Percentiles rank a stretch among this genome's conserved stretches.
Conservation (phyloP, 129 eudicot species). For the Gnaphalium uliginosum region DNA sequence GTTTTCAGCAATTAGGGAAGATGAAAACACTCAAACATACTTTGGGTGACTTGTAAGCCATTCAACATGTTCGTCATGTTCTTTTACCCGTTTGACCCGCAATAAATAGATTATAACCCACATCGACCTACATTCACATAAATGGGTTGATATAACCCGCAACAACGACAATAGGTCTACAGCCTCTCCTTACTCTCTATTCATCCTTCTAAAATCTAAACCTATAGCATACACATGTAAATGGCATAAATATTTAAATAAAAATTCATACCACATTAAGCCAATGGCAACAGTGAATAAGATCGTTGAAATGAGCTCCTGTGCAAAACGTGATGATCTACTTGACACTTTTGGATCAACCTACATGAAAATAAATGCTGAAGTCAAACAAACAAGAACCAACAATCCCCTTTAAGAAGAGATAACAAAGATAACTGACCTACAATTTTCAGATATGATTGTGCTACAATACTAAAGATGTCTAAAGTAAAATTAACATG, state of each 20-base stretch:
- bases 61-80: neutral
- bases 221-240: neutral
- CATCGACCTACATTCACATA: neutral
- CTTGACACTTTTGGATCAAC: slow-evolving; percentile 44
- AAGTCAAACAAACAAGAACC: slow-evolving; percentile 14
- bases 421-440: neutral
- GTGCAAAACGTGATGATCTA: slow-evolving; percentile 73
- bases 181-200: neutral
- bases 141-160: neutral
- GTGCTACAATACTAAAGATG: slow-evolving; percentile 9
- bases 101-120: neutral
- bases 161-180: neutral
- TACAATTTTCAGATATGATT: neutral
- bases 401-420: slow-evolving; percentile 6
- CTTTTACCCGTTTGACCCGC: neutral
- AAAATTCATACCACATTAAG: slow-evolving; percentile 63
- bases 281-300: slow-evolving; percentile 80
- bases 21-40: neutral
- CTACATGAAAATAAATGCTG: slow-evolving; percentile 8
- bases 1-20: neutral
- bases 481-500: neutral
- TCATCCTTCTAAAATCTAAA: slow-evolving; percentile 4
- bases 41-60: neutral
- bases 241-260: slow-evolving; percentile 5
- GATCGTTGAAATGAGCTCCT: slow-evolving; percentile 81